Base-by-base conservation (phyloP, 1,284 basidiomycete species). In the Phlebopus sp. region DNA sequence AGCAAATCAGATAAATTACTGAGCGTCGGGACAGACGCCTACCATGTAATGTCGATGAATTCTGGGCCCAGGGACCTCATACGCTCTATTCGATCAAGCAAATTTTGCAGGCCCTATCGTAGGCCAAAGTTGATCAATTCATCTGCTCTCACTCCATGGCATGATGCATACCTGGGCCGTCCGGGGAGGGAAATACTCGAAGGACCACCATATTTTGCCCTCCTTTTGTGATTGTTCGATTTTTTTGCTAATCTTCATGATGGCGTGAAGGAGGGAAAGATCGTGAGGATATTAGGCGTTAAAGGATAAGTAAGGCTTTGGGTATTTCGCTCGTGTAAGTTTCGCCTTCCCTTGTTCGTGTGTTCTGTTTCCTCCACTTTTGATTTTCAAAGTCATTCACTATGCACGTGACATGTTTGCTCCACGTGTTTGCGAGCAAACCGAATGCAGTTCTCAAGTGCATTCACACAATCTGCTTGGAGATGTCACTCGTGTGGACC, bases 11-110 rank as follows among this genome's bases (percentile, higher is more conserved):
- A 50, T 11, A 32, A 45, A 14, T n/a, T 15, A 18, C 4, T 35
- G 32, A 37, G 15, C 37, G 37, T 9, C 21, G 19, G 40, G 43
- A 39, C 44, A 45, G 19, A 49, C 14, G 62, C 79, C 53, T 52
- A 86, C 94, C 92, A 98, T 66, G 95, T 99, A 64, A 99, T 97
- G 68, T 99, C 95, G 60, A 98, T 90, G 65, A 98, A 99, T 70
- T 97, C 96, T 14, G 97, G 97, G 4, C 97, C 97, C 38, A 97
- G 74, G 19, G 84, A 81, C 50, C 93, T 81, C 96, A 99, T 99
- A 58, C 97, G 91, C 70, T 97, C 94, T 71, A 98, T 96, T 62
- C 96, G 93, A 71, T 97, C 96, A 52, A 93, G 75, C 25, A 97
- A 75, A 68, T 97, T 97, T 83, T 95, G 90, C 25, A 96, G 74